Evolutionary conservation across 441 rosid species (phyloP).

Genomic region (Arabidopsis hybrid): DNA sequence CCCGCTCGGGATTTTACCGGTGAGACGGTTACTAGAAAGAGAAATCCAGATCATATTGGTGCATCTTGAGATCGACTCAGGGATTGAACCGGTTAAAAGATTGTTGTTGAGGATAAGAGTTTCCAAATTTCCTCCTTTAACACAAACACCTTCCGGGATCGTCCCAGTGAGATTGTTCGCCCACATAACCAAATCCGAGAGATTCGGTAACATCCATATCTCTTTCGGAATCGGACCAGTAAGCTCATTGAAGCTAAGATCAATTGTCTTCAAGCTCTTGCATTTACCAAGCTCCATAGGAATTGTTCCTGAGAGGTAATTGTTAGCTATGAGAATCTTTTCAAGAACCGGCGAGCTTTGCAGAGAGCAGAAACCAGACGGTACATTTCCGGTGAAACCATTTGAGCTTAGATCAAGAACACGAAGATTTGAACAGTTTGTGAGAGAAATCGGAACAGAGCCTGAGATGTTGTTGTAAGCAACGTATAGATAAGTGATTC

Average conservation of each 20-base stretch:
- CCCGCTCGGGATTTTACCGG: conserved; percentile 78
- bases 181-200: conserved; percentile 84
- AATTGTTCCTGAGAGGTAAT: conserved; percentile 71
- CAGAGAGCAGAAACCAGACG: conserved; percentile 63
- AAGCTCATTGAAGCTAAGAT: conserved; percentile 88
- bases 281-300: conserved; percentile 75
- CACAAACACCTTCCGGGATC: conserved; percentile 83
- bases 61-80: conserved; percentile 72
- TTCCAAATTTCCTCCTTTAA: conserved; percentile 77
- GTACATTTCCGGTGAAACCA: conserved; percentile 66
- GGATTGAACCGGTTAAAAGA: conserved; percentile 75
- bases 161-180: conserved; percentile 83
- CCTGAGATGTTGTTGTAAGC: conserved; percentile 89
- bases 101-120: conserved; percentile 93
- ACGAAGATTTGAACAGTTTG: conserved; percentile 64
- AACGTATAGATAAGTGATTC: conserved; percentile 60
- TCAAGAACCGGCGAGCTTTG: conserved; percentile 56
- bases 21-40: conserved; percentile 69
- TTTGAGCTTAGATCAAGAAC: conserved; percentile 92
- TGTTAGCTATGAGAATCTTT: conserved; percentile 69
- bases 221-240: conserved; percentile 67
- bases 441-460: conserved; percentile 66
- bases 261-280: conserved; percentile 71
- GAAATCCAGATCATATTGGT: conserved; percentile 92
- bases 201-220: conserved; percentile 77